A percentile compares a stretch with the other conserved stretches of the same genome.
Conservation (phyloP, 2,329 filamentous ascomycete species). For the Penicillium sp. region DNA sequence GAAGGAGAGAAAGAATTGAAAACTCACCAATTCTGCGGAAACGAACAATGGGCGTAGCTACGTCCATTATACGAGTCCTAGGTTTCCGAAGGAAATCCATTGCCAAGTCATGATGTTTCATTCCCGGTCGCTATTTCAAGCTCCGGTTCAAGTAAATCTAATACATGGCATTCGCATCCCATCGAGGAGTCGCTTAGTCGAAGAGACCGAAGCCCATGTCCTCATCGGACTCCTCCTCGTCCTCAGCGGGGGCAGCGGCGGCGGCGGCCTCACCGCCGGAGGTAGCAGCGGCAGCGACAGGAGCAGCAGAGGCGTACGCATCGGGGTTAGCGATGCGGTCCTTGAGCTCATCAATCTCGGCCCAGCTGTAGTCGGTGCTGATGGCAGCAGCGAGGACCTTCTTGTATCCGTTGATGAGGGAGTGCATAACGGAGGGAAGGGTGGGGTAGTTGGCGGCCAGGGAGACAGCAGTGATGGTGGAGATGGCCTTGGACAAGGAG, state of each 20-base stretch:
- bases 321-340: slow-evolving; percentile 99
- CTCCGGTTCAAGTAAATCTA: slow-evolving; percentile 31
- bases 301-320: slow-evolving; percentile 81
- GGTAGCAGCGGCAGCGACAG: slow-evolving; percentile 56
- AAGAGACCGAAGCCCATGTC: slow-evolving; percentile 76
- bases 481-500: slow-evolving; percentile 75
- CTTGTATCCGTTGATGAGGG: slow-evolving; percentile 97
- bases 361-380: slow-evolving; percentile 88
- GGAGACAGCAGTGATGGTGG: slow-evolving; percentile 84
- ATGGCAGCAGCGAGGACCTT: slow-evolving; percentile 83
- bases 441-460: slow-evolving; percentile 94
- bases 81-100: slow-evolving; percentile 15
- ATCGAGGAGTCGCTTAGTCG: slow-evolving; percentile 49
- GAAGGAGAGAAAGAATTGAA: slow-evolving; percentile 3
- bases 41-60: slow-evolving; percentile 35
- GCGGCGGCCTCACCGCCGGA: slow-evolving; percentile 52
- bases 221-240: slow-evolving; percentile 64
- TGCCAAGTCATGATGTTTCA: slow-evolving; percentile 33
- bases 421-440: slow-evolving; percentile 93
- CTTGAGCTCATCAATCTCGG: slow-evolving; percentile 96
- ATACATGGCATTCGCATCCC: slow-evolving; percentile 38
- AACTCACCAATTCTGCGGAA: slow-evolving; percentile 27
- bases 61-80: slow-evolving; percentile 31
- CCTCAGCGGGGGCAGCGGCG: slow-evolving; percentile 58
- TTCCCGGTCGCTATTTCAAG: slow-evolving; percentile 33